phyloP scores from a whole-genome alignment of 148 eudicot species.

The Salicornia ramosissima region DNA sequence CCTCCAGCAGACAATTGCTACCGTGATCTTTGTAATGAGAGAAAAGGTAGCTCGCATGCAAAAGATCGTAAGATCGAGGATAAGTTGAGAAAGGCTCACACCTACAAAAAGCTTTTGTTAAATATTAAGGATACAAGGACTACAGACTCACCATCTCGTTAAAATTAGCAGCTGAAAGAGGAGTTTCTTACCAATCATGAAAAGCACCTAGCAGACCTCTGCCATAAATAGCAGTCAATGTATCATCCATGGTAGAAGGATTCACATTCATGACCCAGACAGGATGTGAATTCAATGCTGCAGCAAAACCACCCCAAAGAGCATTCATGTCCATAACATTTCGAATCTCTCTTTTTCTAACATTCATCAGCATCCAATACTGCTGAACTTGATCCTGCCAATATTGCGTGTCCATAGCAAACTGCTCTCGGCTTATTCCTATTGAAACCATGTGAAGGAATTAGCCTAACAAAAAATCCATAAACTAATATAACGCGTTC shows the following conservation, averaged over 20 bases:
- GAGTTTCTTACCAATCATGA: conserved; percentile 86
- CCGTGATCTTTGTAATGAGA: conserved; percentile 60
- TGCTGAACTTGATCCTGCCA: conserved; percentile 93
- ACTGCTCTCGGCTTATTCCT: conserved; percentile 65
- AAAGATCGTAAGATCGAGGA: conserved; percentile 86
- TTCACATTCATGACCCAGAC: conserved; percentile 97
- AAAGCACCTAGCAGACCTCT: conserved; percentile 80
- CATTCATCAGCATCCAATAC: conserved; percentile 84
- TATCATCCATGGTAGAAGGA: conserved; percentile 59
- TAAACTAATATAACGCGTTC: background rate
- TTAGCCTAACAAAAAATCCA: background rate
- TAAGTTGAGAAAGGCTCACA: conserved; percentile 95
- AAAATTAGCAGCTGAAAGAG: conserved; percentile 7
- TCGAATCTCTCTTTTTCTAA: conserved; percentile 57
- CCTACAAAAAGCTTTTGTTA: conserved; percentile 34
- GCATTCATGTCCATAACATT: conserved; percentile 99
- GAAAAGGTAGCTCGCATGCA: conserved; percentile 79
- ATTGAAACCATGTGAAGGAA: conserved; percentile 1
- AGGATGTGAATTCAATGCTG: conserved; percentile 76
- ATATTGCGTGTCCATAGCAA: conserved; percentile 56
- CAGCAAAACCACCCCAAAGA: conserved; percentile 81
- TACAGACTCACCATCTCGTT: background rate
- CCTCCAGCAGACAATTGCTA: conserved; percentile 70
- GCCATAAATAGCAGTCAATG: conserved; percentile 69
- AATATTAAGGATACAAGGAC: background rate